Evolutionary conservation across 192 early-diverging fungal genomes (phyloP).

Genomic region (Diversispora epigaea): DNA sequence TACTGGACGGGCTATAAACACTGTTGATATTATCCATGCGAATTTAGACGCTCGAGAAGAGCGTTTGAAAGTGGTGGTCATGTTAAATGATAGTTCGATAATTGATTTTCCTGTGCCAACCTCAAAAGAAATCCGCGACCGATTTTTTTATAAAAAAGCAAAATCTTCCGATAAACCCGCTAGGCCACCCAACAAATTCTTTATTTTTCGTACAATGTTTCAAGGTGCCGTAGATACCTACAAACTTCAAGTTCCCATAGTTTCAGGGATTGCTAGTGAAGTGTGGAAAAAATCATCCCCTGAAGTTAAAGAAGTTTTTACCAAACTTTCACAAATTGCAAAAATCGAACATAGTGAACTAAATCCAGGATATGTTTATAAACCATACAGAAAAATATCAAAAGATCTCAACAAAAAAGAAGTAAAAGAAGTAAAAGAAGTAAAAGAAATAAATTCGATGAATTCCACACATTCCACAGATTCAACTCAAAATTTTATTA

Average conservation of each 20-base stretch:
- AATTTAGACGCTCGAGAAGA: not conserved
- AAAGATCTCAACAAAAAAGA: not conserved
- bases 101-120: constrained; percentile 24
- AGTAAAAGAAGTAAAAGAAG: too few relatives aligned
- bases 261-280: constrained; percentile 25
- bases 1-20: not conserved
- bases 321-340: constrained; percentile 19
- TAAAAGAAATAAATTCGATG: too few relatives aligned
- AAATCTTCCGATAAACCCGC: constrained; percentile 28
- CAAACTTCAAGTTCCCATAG: constrained; percentile 33
- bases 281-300: constrained; percentile 26
- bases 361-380: constrained; percentile 31
- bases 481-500: too few relatives aligned
- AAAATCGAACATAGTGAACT: constrained; percentile 28
- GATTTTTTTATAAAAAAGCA: constrained; percentile 29
- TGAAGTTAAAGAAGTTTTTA: constrained; percentile 25
- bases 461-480: too few relatives aligned
- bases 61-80: not conserved
- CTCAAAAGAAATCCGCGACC: constrained; percentile 28
- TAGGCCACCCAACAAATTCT: constrained; percentile 31
- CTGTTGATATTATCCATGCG: not conserved
- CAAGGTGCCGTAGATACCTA: constrained; percentile 20
- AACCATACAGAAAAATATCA: constrained; percentile 8
- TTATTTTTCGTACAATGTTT: constrained; percentile 31
- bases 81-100: constrained; percentile 1